Evolutionary conservation across 768 basidiomycete species (phyloP).

Genomic region (Sistotremastrum niveocremeum): DNA sequence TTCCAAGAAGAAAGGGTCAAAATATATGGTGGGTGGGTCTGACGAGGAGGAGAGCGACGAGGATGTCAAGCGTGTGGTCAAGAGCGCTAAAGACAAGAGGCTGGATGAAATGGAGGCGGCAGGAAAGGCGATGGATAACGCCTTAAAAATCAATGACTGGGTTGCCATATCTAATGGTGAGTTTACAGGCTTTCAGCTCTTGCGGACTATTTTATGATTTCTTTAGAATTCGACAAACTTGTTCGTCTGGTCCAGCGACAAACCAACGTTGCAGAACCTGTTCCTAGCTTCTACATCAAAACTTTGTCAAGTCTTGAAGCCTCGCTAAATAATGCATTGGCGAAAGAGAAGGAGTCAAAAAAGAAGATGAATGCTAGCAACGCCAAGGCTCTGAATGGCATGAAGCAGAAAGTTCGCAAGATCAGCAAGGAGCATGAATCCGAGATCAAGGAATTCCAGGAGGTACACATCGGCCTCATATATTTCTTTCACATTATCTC

Average conservation of each 20-base stretch:
- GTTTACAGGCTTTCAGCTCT: slow-evolving; percentile 12
- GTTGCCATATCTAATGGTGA: slow-evolving; percentile 76
- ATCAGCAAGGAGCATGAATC: slow-evolving; percentile 76
- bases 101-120: slow-evolving; percentile 91
- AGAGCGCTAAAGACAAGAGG: slow-evolving; percentile 86
- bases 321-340: slow-evolving; percentile 55
- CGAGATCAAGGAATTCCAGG: slow-evolving; percentile 65
- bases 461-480: slow-evolving; percentile 30
- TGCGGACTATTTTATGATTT: slow-evolving; percentile 4
- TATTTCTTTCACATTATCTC: not conserved
- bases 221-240: slow-evolving; percentile 89
- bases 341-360: slow-evolving; percentile 83
- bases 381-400: slow-evolving; percentile 87
- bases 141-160: slow-evolving; percentile 95
- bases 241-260: slow-evolving; percentile 80
- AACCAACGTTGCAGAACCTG: slow-evolving; percentile 70
- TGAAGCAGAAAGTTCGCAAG: slow-evolving; percentile 97
- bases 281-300: slow-evolving; percentile 77
- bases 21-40: slow-evolving; percentile 28
- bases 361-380: slow-evolving; percentile 96
- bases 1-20: slow-evolving; percentile 23
- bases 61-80: slow-evolving; percentile 54
- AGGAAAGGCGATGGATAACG: slow-evolving; percentile 87
- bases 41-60: slow-evolving; percentile 49
- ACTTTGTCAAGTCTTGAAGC: slow-evolving; percentile 63